Evolutionary conservation across 768 basidiomycete genomes (phyloP).

Genomic region (Auriscalpium vulgare): DNA sequence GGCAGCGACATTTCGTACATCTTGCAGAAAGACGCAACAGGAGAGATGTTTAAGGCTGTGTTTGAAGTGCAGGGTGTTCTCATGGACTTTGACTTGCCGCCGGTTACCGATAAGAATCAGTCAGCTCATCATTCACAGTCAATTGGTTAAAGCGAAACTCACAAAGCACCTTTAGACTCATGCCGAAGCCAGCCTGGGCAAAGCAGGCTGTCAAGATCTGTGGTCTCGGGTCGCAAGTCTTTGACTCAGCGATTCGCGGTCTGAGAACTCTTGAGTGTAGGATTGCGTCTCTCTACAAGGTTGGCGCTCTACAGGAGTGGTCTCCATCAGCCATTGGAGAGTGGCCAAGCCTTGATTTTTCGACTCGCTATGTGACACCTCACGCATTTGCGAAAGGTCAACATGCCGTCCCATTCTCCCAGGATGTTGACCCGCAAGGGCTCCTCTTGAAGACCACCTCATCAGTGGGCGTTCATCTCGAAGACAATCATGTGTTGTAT

Average conservation of each 20-base stretch:
- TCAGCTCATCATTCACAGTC: background rate
- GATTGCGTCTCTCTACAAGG: background rate
- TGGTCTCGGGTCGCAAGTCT: background rate
- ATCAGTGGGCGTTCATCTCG: background rate
- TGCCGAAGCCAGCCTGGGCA: background rate
- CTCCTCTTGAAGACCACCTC: background rate
- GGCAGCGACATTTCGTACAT: too few species aligned
- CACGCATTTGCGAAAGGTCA: background rate
- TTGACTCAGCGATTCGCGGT: background rate
- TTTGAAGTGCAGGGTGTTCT: background rate
- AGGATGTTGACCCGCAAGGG: background rate
- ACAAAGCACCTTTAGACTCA: background rate
- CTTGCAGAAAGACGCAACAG: too few species aligned
- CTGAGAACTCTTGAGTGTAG: background rate
- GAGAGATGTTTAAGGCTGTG: background rate
- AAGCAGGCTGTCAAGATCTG: background rate
- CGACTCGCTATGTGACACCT: background rate
- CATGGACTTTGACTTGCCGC: background rate
- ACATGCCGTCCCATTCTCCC: background rate
- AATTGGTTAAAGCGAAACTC: background rate
- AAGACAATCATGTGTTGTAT: background rate
- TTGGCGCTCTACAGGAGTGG: background rate
- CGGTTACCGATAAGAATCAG: background rate
- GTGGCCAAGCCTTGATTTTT: background rate
- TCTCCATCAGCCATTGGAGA: background rate